Base-by-base conservation (phyloP, 1,284 basidiomycete genomes). In the Cutaneotrichosporon sp. region DNA sequence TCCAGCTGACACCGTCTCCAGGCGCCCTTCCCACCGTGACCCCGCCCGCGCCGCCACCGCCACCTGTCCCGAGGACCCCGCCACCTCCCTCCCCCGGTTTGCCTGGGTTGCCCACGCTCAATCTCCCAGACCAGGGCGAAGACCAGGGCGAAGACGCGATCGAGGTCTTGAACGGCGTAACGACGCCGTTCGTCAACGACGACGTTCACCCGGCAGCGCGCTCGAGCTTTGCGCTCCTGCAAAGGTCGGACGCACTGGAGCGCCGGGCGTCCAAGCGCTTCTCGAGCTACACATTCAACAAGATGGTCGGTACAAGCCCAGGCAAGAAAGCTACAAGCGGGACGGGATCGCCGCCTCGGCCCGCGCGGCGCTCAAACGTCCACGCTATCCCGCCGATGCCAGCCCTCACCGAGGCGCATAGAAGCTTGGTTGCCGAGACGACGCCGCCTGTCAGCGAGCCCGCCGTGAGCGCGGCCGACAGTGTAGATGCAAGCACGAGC, bases 211-310 rank as follows among this genome's bases (percentile, higher is more conserved):
- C 60, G 1, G 30, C 52, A 3, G 52, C 60, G 5, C 59, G 50
- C 9, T 56, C 60, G n/a, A 36, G 52, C 7, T 38, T 61, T n/a
- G 60, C 60, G 18, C 51, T 90, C 1, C 84, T 99, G 50, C 90
- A 95, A 78, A 88, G 89, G 69, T 88, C 87, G 51, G 94, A 97
- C 70, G 87, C 89, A 0, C 85, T 97, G 21, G 92, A 96, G 74
- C 87, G 96, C 11, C 85, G 96, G 49, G 96, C 96, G 4, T 95
- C 92, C 31, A 98, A 98, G 76, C 89, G 96, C 0, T 99, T 96
- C 82, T 97, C 94, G 61, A 90, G 90, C 1, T 99, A 97, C 77
- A 92, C 94, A 60, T 91, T 97, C 74, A 90, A 91, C 69, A 97
- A 96, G 82, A 96, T 99, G 88, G 89, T 79, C 0, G 86, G 88